Evolutionary conservation across 2,329 filamentous ascomycete genomes (phyloP).

Genomic region (Colletotrichum falcatum): DNA sequence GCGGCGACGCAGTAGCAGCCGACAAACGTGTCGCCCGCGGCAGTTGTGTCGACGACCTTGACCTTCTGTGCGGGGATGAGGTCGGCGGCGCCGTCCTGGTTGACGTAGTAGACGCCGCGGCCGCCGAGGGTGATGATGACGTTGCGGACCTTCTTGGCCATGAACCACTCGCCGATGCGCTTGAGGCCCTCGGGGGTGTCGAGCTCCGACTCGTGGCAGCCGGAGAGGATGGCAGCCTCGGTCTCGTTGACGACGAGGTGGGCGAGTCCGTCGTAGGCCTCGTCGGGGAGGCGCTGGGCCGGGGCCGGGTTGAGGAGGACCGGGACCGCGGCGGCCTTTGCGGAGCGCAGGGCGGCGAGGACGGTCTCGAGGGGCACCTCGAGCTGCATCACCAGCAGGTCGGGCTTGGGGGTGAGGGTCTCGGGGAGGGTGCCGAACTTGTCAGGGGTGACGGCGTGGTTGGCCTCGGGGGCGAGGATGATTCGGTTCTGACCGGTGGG

Average conservation of each 20-base stretch:
- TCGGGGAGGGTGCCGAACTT: conserved; percentile 51
- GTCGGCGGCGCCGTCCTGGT: conserved; percentile 54
- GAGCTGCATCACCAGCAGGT: conserved; percentile 81
- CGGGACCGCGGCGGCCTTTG: conserved; percentile 61
- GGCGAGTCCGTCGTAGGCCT: conserved; percentile 74
- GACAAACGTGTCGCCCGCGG: conserved; percentile 94
- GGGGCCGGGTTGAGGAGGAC: conserved; percentile 90
- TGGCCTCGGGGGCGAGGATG: conserved; percentile 78
- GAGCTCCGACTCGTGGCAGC: conserved; percentile 62
- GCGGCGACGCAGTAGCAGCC: conserved; percentile 85
- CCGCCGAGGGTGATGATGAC: conserved; percentile 88
- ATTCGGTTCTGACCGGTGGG: conserved; percentile 82
- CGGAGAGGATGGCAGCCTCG: conserved; percentile 81
- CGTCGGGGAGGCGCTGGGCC: conserved; percentile 74
- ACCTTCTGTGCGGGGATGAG: conserved; percentile 76
- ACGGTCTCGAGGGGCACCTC: conserved; percentile 78
- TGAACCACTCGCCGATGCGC: conserved; percentile 69
- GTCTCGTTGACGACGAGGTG: conserved; percentile 93
- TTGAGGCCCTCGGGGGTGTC: conserved; percentile 59
- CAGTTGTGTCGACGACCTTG: conserved; percentile 89
- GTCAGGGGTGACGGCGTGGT: conserved; percentile 60
- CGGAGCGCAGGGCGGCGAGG: conserved; percentile 68
- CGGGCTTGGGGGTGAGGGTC: conserved; percentile 55
- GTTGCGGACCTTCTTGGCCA: conserved; percentile 76
- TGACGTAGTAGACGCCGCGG: conserved; percentile 79